Evolutionary conservation across 306 rosid genomes (phyloP).

Genomic region (Cicer bijugum): DNA sequence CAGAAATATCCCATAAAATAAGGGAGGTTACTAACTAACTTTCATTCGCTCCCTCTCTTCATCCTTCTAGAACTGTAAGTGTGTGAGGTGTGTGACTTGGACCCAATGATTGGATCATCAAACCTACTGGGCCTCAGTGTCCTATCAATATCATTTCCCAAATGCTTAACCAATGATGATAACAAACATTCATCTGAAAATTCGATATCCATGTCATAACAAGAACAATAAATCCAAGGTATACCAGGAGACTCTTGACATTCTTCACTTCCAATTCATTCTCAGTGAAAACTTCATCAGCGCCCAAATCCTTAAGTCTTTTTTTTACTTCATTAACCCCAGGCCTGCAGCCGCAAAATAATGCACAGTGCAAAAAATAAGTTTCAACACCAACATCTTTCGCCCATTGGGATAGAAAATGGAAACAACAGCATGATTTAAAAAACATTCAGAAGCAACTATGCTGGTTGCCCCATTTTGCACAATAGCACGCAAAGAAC

Average conservation of each 20-base stretch:
- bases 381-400: slow-evolving; percentile 2
- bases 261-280: slow-evolving; percentile 82
- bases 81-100: no score
- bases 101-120: no score
- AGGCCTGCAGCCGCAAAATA: slow-evolving; percentile 58
- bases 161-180: slow-evolving; percentile 29
- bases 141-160: slow-evolving; percentile 1
- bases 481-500: slow-evolving; percentile 55
- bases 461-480: slow-evolving; percentile 94
- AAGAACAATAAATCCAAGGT: slow-evolving; percentile 32
- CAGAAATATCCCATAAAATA: no score
- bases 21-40: no score
- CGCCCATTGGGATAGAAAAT: background rate
- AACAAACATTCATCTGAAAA: slow-evolving; percentile 30
- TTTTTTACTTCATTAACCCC: slow-evolving; percentile 77
- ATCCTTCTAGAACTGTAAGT: no score
- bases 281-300: slow-evolving; percentile 83
- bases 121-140: no score
- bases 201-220: slow-evolving; percentile 11
- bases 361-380: slow-evolving; percentile 19
- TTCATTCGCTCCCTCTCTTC: no score
- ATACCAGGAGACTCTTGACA: slow-evolving; percentile 90
- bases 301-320: slow-evolving; percentile 77
- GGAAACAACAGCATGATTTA: background rate
- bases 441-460: slow-evolving; percentile 51